phyloP scores from a whole-genome alignment of 2,329 filamentous ascomycete species.

The Coleophoma cylindrospora region DNA sequence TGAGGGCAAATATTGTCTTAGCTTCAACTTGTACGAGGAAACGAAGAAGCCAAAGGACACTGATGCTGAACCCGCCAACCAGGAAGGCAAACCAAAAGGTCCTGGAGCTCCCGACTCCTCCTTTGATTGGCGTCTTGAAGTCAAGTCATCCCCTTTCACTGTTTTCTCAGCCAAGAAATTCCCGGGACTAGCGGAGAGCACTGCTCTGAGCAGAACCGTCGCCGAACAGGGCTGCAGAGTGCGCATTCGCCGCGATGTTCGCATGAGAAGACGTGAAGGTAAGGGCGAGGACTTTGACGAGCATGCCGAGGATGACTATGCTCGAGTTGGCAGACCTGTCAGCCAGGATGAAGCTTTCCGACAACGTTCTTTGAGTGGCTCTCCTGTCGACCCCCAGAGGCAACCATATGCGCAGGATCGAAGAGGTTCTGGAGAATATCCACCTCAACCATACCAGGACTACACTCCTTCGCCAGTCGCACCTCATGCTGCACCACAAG shows the following conservation, averaged over 20 bases:
- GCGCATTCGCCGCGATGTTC: constrained; percentile 87
- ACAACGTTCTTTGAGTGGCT: constrained; percentile 43
- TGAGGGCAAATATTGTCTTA: constrained; percentile 86
- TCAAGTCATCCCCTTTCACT: constrained; percentile 80
- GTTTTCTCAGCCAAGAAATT: constrained; percentile 99
- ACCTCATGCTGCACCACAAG: constrained; percentile 24
- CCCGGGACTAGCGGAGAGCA: constrained; percentile 87
- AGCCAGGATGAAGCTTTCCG: constrained; percentile 28
- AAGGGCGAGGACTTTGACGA: constrained; percentile 51
- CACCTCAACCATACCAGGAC: constrained; percentile 24
- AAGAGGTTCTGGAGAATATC: constrained; percentile 41
- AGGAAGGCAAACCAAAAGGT: constrained; percentile 26
- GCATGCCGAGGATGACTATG: constrained; percentile 56
- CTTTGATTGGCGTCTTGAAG: constrained; percentile 83
- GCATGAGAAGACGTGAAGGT: constrained; percentile 79
- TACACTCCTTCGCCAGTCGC: constrained; percentile 8
- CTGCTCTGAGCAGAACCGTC: constrained; percentile 79
- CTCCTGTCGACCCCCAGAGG: constrained; percentile 7
- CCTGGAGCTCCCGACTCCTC: constrained; percentile 34
- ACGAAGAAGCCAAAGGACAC: constrained; percentile 80
- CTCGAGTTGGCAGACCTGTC: constrained; percentile 27
- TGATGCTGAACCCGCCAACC: constrained; percentile 43
- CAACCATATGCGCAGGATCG: constrained; percentile 32
- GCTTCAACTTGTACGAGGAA: constrained; percentile 91
- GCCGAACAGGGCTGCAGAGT: constrained; percentile 97